Evolutionary conservation across 2,329 filamentous ascomycete genomes (phyloP).

Genomic region (Talaromyces sp.): DNA sequence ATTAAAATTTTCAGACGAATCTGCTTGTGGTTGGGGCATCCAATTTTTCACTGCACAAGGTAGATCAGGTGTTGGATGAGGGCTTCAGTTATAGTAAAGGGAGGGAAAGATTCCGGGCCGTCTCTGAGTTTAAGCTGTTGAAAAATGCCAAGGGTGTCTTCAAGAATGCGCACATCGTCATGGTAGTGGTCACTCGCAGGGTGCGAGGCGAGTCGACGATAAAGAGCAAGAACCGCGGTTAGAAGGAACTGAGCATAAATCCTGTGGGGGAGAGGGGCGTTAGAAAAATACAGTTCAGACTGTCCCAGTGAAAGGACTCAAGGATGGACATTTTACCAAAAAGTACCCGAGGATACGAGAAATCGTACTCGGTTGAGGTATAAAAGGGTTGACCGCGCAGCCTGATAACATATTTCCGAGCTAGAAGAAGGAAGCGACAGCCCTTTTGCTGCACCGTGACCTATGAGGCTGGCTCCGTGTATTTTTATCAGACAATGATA

Average conservation of each 20-base stretch:
- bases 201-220: neutral
- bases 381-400: conserved; percentile 3
- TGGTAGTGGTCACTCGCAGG: too few species aligned
- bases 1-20: too few species aligned
- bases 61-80: neutral
- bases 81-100: too few species aligned
- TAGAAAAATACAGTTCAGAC: neutral
- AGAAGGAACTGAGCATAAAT: conserved; percentile 8
- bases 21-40: too few species aligned
- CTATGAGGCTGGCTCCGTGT: neutral
- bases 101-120: too few species aligned
- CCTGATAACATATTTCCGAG: conserved; percentile 5
- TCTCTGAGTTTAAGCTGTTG: too few species aligned
- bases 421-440: conserved; percentile 4
- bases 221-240: conserved; percentile 2
- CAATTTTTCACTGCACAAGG: too few species aligned
- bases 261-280: neutral
- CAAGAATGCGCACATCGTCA: too few species aligned
- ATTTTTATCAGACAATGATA: conserved; percentile 6
- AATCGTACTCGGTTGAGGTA: conserved; percentile 1
- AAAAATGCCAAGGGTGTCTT: too few species aligned
- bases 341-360: neutral
- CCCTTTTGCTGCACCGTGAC: neutral
- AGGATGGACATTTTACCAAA: too few species aligned
- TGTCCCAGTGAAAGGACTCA: too few species aligned